These are phyloP conservation scores for Lasiosphaeria miniovina DNA, from an alignment of 495 filamentous ascomycete genomes.

Conservation along the genomic window DNA sequence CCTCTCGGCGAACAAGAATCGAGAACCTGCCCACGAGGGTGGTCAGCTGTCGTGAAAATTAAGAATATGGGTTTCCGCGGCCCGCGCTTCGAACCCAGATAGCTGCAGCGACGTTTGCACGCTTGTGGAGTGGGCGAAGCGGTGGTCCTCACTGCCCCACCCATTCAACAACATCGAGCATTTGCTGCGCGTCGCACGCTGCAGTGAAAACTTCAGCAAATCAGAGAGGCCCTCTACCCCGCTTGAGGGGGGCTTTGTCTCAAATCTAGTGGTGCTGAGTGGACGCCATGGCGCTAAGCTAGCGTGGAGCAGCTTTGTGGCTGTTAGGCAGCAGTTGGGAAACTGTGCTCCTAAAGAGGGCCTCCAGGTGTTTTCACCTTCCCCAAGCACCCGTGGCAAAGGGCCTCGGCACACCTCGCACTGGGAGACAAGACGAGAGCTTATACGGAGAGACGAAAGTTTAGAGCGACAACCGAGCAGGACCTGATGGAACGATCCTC, in stretches of 20 bases:
- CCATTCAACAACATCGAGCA: background rate
- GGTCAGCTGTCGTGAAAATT: no score
- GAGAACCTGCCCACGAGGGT: no score
- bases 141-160: no score
- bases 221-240: background rate
- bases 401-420: background rate
- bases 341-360: background rate
- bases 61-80: no score
- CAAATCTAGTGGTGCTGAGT: background rate
- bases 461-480: background rate
- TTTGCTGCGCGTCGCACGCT: background rate
- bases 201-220: background rate
- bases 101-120: no score
- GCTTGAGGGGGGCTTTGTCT: background rate
- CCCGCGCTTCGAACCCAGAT: no score
- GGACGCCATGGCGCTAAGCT: background rate
- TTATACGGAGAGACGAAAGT: background rate
- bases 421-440: background rate
- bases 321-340: background rate
- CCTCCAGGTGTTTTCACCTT: background rate
- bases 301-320: background rate
- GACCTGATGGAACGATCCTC: background rate
- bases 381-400: background rate
- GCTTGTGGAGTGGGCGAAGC: no score
- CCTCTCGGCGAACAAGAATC: no score